Base-by-base conservation (phyloP, 495 filamentous ascomycete genomes). In the Annulohypoxylon bovei region DNA sequence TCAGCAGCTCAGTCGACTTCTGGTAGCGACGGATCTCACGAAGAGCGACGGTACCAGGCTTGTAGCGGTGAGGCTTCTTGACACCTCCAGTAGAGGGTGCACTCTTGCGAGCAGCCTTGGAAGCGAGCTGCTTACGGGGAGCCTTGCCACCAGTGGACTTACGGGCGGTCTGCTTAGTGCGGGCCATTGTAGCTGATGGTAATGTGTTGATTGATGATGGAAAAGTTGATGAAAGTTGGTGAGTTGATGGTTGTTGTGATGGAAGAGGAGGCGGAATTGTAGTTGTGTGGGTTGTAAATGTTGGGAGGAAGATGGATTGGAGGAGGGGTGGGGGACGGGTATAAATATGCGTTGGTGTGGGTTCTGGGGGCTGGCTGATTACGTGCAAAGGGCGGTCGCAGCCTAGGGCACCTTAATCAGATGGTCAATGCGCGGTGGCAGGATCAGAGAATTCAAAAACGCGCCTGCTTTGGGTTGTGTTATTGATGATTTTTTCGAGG, bases 1-100 rank as follows among this genome's bases (percentile, higher is more conserved):
- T 99, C 77, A 99, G 84, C 68, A 99, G 95, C 93, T 99, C 95
- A 78, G 95, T 99, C 75, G 94, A 97, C 90, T 99, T 99, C 90
- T 99, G 95, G 91, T 99, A 99, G 80, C 95, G 95, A 94, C 95
- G 96, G 82, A 99, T 99, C 88, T 99, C 95, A 95, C 95, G 95
- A 77, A 99, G 95, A 94, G 95, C 95, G 91, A 99, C 95, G 87
- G 95, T 99, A 94, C 94, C 95, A 81, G 95, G 95, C 95, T 98
- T 99, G 83, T 99, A 99, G 77, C 95, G 91, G 87, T 98, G 96
- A 82, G 95, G 95, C 95, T 99, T 99, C 96, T 99, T 99, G 91
- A 99, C 95, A 85, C 87, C 87, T 71, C 87, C 87, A 77, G 81
- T 88, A 9, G 83, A 87, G 70, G 85, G 83, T 4, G 84, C 86